A percentile compares a stretch with the other conserved stretches of the same genome.
Evolutionary conservation across 2,329 filamentous ascomycete species (phyloP).

Genomic region (Pestalotiopsis sp.): DNA sequence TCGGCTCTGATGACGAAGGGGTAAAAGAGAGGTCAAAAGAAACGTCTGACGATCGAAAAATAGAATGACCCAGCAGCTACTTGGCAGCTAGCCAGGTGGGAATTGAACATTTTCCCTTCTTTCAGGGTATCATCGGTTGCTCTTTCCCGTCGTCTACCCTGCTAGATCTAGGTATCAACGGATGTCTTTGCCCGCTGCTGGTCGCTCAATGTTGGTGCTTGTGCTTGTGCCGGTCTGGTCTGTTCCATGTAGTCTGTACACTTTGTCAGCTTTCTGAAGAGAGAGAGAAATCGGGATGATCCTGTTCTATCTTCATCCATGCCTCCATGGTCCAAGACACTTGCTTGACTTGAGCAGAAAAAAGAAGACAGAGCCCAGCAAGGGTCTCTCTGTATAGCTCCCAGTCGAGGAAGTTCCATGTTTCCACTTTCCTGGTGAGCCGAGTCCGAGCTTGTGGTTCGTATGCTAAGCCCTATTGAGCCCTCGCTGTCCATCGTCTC

Average conservation of each 20-base stretch:
- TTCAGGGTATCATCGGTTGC: neutral
- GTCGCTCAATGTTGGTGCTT: neutral
- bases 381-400: neutral
- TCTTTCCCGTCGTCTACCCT: neutral
- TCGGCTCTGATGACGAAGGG: neutral
- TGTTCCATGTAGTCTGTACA: neutral
- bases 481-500: neutral
- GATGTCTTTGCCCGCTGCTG: neutral
- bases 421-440: neutral
- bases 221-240: neutral
- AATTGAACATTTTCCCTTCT: neutral
- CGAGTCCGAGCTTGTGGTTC: neutral
- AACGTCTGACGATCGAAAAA: neutral
- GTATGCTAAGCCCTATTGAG: neutral
- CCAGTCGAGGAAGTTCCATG: neutral
- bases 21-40: neutral
- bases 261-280: no score
- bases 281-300: no score
- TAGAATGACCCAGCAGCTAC: neutral
- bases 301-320: neutral
- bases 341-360: neutral
- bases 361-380: neutral
- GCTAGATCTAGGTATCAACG: neutral
- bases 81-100: no score
- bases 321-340: neutral